Base-by-base conservation (phyloP, 2,329 filamentous ascomycete species). In the Aspergillus aculeatus region DNA sequence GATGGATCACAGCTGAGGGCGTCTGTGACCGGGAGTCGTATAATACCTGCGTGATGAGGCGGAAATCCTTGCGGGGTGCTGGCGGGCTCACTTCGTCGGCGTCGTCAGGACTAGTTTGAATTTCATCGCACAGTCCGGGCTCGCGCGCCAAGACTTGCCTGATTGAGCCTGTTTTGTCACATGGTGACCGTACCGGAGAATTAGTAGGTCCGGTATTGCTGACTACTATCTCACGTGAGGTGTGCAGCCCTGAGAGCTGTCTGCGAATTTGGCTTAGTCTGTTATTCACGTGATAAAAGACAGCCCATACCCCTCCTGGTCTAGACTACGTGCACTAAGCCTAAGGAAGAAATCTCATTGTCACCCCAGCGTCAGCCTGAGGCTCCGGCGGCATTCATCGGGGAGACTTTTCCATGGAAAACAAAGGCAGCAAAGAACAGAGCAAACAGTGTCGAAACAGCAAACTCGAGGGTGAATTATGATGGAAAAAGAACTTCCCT, bases 41-140 rank as follows among this genome's bases (percentile, higher is more conserved):
- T 38, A 57, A 50, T 51, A 62, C 54, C 48, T 60, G 60, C 50
- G 57, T 53, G 57, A 48, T 67, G 65, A 68, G 64, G 69, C 69
- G 64, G 62, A 68, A 63, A 64, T 64, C 62, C 60, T 65, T 67
- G 64, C 64, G 66, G 65, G 64, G 66, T 68, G 63, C 57, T 62
- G 63, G 63, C 62, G 64, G 63, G 62, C 57, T 64, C 61, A 68
- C 66, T 57, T 65, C 62, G 67, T 71, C 68, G 68, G 69, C 69
- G 68, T 71, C 65, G 54, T 61, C 50, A 60, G 38, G 59, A 59
- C 65, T 63, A 66, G 62, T 68, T 71, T 74, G 73, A 76, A 75
- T 76, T 76, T 74, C 69, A 75, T 75, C 74, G 73, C 74, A 76
- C 74, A 76, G 70, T 74, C 68, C 66, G 66, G 67, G 66, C 63